Percentiles rank a stretch among this genome's conserved stretches.
Evolutionary conservation across 176 grass and related monocot species (phyloP).

Genomic region (Sorghum bicolor): DNA sequence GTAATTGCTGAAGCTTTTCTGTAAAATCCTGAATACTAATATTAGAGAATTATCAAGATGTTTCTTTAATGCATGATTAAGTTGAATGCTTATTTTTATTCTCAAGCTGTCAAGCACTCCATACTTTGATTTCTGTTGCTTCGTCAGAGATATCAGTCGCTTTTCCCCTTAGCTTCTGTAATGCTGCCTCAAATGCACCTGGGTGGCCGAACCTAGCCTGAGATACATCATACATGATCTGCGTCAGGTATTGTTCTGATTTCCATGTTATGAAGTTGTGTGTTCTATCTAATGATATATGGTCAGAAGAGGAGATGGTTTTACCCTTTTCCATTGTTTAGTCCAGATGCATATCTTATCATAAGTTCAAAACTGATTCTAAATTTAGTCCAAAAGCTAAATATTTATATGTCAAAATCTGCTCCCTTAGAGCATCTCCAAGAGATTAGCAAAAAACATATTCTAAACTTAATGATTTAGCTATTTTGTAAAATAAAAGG

Average conservation of each 20-base stretch:
- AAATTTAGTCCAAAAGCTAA: not conserved
- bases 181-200: conserved; percentile 38
- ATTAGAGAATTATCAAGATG: not conserved
- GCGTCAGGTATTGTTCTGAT: not conserved
- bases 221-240: not conserved
- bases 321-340: not conserved
- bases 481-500: too few relatives aligned
- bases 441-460: too few relatives aligned
- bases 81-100: not conserved
- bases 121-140: conserved; percentile 72
- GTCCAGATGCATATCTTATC: not conserved
- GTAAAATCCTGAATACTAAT: conserved; percentile 60
- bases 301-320: not conserved
- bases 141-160: conserved; percentile 54
- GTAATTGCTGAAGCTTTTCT: conserved; percentile 47
- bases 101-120: not conserved
- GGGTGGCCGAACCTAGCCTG: conserved; percentile 48
- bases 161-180: conserved; percentile 67
- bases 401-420: not conserved
- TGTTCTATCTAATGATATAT: not conserved
- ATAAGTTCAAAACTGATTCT: not conserved
- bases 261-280: not conserved
- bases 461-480: too few relatives aligned
- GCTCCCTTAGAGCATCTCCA: too few relatives aligned
- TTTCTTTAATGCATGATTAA: not conserved